Base-by-base conservation (phyloP, 805 yeast species). In the Kodamaea jinghongensis region DNA sequence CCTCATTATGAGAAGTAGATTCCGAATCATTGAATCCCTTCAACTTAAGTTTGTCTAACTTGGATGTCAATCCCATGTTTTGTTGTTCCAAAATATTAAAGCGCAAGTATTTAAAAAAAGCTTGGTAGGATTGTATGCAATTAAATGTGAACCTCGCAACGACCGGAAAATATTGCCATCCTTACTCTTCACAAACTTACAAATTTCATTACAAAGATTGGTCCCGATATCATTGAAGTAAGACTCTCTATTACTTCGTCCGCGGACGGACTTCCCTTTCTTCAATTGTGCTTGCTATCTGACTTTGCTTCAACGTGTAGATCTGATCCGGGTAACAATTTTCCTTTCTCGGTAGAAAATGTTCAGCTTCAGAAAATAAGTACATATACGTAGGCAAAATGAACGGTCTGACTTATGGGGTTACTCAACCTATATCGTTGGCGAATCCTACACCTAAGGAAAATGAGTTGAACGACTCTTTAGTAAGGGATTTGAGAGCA, bases 371-470 rank as follows among this genome's bases (percentile, higher is more conserved):
- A 6, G 15, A 27, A 27, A 27, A 12, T 27, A 27, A 27, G 30
- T 6, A 27, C 13, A n/a, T n/a, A n/a, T 13, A 22, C 27, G n/a
- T n/a, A 34, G 11, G 20, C 20, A 12, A 9, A 17, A 58, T 56
- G 61, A 53, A 47, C 42, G 17, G 39, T 10, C 44, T 44, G 39
- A 39, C 53, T 3, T 81, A 69, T 50, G 93, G 93, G 31, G 86
- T 85, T 22, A 85, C 93, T 13, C 78, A 77, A 14, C 97, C 98
- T 6, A 33, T 38, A 27, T 38, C 42, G 13, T 12, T 15, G 11
- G 42, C 42, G 4, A 86, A 86, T 7, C 90, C 99, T 0, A 84
- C 95, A 0, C 79, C 87, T 1, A 78, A 78, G 20, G 99, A 93
- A 58, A 80, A 80, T 38, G 68, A 66, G 17, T 61, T 89, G 41